Percentiles rank a stretch among this genome's conserved stretches.
Evolutionary conservation across 2,329 filamentous ascomycete genomes (phyloP).

Genomic region (Penicillium aurantiogriseum): DNA sequence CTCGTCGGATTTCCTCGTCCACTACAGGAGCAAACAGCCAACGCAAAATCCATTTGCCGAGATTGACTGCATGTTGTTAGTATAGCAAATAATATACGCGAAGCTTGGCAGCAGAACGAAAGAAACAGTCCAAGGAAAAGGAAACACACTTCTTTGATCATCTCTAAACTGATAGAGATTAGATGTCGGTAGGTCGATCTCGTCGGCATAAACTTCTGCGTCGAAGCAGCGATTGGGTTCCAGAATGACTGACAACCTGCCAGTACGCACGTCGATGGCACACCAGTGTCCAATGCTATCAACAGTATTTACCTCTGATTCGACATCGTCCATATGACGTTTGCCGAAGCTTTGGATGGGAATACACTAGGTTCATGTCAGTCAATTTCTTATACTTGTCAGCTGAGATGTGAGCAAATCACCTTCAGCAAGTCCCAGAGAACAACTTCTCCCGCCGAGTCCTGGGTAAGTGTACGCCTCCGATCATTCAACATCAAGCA

Average conservation of each 20-base stretch:
- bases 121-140: neutral
- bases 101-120: neutral
- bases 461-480: constrained; percentile 81
- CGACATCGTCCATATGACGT: constrained; percentile 87
- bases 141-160: constrained; percentile 78
- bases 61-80: constrained; percentile 65
- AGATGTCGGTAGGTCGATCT: constrained; percentile 62
- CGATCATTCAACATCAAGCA: constrained; percentile 89
- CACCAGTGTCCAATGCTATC: constrained; percentile 96
- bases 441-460: constrained; percentile 91
- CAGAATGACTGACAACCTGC: constrained; percentile 82
- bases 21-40: constrained; percentile 89
- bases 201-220: constrained; percentile 94
- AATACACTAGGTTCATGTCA: constrained; percentile 60
- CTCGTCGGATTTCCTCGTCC: constrained; percentile 82
- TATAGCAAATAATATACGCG: neutral
- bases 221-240: constrained; percentile 97
- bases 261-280: constrained; percentile 88
- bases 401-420: constrained; percentile 12
- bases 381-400: neutral
- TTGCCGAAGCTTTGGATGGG: constrained; percentile 93
- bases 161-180: constrained; percentile 80
- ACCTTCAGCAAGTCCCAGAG: constrained; percentile 92
- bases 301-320: constrained; percentile 77
- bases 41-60: constrained; percentile 93